phyloP scores from a whole-genome alignment of 176 grass and related monocot species.

The Elaeis guineensis region DNA sequence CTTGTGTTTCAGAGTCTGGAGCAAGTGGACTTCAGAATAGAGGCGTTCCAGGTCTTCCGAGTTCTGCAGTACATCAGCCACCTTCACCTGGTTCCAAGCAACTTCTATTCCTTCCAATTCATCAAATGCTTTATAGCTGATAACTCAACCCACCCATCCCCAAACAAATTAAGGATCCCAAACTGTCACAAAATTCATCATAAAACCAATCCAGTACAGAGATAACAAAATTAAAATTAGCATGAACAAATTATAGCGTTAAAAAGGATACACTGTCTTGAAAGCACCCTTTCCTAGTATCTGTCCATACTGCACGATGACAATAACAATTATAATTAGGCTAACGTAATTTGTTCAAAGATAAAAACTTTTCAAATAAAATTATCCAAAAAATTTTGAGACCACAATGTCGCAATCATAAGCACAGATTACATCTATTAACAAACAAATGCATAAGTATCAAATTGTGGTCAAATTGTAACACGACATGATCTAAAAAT shows the following conservation, averaged over 20 bases:
- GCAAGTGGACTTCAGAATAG: slow-evolving; percentile 64
- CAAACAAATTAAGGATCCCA: slow-evolving; percentile 40
- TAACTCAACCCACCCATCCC: background rate
- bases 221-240: background rate
- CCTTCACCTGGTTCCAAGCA: slow-evolving; percentile 78
- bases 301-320: slow-evolving; percentile 50
- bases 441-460: no score
- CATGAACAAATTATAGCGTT: background rate
- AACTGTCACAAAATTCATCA: background rate
- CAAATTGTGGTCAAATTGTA: no score
- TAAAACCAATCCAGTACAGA: background rate
- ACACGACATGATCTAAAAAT: no score
- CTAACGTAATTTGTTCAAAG: no score
- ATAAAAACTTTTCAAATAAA: no score
- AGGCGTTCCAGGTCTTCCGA: slow-evolving; percentile 57
- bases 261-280: slow-evolving; percentile 79
- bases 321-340: no score
- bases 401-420: no score
- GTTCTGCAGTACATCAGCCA: slow-evolving; percentile 46
- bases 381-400: no score
- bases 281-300: slow-evolving; percentile 66
- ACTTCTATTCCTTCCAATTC: slow-evolving; percentile 79
- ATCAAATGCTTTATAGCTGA: slow-evolving; percentile 74
- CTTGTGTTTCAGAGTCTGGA: slow-evolving; percentile 77
- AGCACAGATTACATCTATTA: no score